Conservation (phyloP, 1,284 basidiomycete species). For the Cystobasidiaceae sp. region DNA sequence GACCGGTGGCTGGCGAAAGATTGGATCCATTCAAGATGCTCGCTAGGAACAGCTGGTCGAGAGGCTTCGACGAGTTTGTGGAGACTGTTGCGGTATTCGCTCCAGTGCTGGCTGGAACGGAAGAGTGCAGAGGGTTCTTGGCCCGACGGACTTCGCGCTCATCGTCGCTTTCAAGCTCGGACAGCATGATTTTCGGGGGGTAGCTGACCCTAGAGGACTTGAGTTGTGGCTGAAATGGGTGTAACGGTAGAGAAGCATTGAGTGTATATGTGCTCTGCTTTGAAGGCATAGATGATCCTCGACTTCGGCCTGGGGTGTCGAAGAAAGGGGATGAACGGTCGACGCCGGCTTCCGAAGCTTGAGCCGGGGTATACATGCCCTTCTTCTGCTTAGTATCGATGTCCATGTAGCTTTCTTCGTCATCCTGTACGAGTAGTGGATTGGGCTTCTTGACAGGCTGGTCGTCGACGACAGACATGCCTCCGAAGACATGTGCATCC, state of each 20-base stretch:
- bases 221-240: constrained; percentile 11
- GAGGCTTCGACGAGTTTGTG: neutral
- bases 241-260: neutral
- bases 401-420: neutral
- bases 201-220: constrained; percentile 22
- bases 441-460: neutral
- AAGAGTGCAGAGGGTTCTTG: constrained; percentile 20
- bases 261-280: neutral
- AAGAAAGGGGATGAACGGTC: constrained; percentile 6
- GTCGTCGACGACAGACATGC: neutral
- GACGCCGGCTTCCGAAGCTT: neutral
- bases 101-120: constrained; percentile 12
- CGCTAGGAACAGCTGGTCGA: constrained; percentile 25
- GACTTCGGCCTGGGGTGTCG: constrained; percentile 6
- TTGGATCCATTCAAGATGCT: constrained; percentile 20
- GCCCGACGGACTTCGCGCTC: neutral
- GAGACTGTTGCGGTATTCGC: neutral
- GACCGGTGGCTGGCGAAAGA: neutral
- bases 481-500: neutral
- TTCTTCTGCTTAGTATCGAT: neutral
- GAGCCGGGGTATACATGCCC: neutral
- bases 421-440: neutral
- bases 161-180: neutral
- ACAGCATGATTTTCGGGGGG: constrained; percentile 16
- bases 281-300: constrained; percentile 24